phyloP scores from a whole-genome alignment of 306 rosid genomes.

The Begonia masoniana region DNA sequence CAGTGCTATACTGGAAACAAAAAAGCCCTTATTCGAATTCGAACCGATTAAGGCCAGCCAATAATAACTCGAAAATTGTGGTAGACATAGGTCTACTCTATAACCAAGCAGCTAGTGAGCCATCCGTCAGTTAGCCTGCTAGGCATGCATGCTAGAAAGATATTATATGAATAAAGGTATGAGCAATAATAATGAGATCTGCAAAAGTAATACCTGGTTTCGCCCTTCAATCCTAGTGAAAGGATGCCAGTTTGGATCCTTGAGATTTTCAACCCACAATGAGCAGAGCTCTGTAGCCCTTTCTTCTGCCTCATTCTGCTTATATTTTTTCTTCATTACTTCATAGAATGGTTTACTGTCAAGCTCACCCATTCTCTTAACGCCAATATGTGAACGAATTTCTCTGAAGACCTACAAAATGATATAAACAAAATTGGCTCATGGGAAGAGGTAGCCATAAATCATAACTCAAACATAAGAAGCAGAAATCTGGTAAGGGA shows the following conservation, averaged over 20 bases:
- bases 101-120: too few relatives aligned
- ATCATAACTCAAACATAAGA: too few relatives aligned
- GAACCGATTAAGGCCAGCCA: too few relatives aligned
- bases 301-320: constrained; percentile 65
- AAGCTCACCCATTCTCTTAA: constrained; percentile 97
- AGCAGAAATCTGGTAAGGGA: too few relatives aligned
- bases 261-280: constrained; percentile 83
- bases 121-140: too few relatives aligned
- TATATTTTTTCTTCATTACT: constrained; percentile 64
- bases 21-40: too few relatives aligned
- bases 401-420: constrained; percentile 55
- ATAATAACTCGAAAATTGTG: too few relatives aligned
- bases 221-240: constrained; percentile 37
- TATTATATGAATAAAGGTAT: too few relatives aligned
- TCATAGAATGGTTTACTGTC: constrained; percentile 61
- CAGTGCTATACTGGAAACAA: too few relatives aligned
- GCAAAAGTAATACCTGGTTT: constrained; percentile 27
- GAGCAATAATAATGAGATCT: too few relatives aligned
- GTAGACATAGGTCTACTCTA: too few relatives aligned
- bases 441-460: neutral
- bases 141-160: too few relatives aligned
- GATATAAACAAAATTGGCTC: constrained; percentile 9
- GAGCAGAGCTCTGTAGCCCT: constrained; percentile 80
- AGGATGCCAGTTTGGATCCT: constrained; percentile 96
- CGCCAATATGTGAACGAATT: constrained; percentile 33